These are phyloP conservation scores for Lactuca sativa DNA, from an alignment of 129 eudicot genomes.

Conservation along the genomic window DNA sequence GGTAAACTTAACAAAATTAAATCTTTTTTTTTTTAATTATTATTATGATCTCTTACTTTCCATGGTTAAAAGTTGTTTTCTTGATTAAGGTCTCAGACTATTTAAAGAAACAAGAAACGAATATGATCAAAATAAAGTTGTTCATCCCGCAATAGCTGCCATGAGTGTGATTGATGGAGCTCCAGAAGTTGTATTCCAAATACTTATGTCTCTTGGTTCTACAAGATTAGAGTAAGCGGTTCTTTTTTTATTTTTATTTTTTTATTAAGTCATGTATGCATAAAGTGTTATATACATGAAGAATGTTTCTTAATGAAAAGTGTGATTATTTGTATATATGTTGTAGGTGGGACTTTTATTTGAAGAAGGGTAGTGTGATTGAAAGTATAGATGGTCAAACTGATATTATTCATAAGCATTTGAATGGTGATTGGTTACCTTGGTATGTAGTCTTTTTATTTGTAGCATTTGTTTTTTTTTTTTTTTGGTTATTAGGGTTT, in stretches of 20 bases:
- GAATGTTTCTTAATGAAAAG: background rate
- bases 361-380: constrained; percentile 47
- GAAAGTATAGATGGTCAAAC: constrained; percentile 75
- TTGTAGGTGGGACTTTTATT: constrained; percentile 83
- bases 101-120: constrained; percentile 58
- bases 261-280: background rate
- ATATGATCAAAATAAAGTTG: constrained; percentile 39
- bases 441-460: constrained; percentile 32
- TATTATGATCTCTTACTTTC: background rate
- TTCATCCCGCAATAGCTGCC: constrained; percentile 57
- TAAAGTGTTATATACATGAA: background rate
- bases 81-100: constrained; percentile 52
- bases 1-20: constrained; percentile 26
- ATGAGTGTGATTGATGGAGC: constrained; percentile 68
- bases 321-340: background rate
- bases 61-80: constrained; percentile 5
- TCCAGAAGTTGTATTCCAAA: constrained; percentile 56
- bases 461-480: constrained; percentile 1
- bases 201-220: constrained; percentile 65
- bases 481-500: background rate
- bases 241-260: background rate
- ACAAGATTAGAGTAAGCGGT: constrained; percentile 69
- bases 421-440: constrained; percentile 51
- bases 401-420: constrained; percentile 57
- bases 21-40: background rate